Percentiles rank a stretch among this genome's conserved stretches.
Evolutionary conservation across 208 protist genomes (phyloP).

Genomic region (Naegleria gruberi): DNA sequence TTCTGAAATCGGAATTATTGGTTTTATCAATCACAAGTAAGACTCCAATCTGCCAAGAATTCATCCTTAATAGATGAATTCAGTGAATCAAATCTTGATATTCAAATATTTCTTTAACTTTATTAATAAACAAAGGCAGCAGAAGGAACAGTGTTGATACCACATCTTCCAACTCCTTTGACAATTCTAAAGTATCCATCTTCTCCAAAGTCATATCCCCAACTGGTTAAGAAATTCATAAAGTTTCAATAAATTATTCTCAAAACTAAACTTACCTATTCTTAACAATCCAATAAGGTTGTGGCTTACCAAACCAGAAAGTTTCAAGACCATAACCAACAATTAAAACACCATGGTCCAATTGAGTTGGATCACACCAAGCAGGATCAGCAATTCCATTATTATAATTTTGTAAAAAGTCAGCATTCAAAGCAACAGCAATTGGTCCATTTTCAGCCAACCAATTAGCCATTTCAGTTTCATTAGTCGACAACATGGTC

Average conservation of each 20-base stretch:
- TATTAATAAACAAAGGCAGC: background rate
- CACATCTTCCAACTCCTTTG: background rate
- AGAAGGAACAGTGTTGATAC: background rate
- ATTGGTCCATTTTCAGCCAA: slow-evolving; percentile 8
- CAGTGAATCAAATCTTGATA: too few relatives aligned
- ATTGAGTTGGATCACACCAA: background rate
- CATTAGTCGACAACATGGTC: background rate
- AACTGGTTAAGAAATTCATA: background rate
- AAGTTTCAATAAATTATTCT: too few relatives aligned
- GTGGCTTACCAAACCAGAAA: slow-evolving; percentile 22
- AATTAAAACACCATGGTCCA: slow-evolving; percentile 77
- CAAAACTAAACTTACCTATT: slow-evolving; percentile 39
- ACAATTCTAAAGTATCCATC: background rate
- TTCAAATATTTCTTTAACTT: too few relatives aligned
- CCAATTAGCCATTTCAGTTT: background rate
- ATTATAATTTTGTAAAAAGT: background rate
- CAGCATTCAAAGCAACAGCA: background rate
- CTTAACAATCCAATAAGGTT: slow-evolving; percentile 56
- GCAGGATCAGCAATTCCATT: background rate
- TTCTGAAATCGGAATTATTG: too few relatives aligned
- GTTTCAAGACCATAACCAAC: slow-evolving; percentile 65
- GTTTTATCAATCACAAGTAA: too few relatives aligned
- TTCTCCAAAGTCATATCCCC: background rate
- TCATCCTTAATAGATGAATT: too few relatives aligned
- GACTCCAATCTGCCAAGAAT: too few relatives aligned